Evolutionary conservation across 805 yeast species (phyloP).

Genomic region (Cyberlindnera mycetangii): DNA sequence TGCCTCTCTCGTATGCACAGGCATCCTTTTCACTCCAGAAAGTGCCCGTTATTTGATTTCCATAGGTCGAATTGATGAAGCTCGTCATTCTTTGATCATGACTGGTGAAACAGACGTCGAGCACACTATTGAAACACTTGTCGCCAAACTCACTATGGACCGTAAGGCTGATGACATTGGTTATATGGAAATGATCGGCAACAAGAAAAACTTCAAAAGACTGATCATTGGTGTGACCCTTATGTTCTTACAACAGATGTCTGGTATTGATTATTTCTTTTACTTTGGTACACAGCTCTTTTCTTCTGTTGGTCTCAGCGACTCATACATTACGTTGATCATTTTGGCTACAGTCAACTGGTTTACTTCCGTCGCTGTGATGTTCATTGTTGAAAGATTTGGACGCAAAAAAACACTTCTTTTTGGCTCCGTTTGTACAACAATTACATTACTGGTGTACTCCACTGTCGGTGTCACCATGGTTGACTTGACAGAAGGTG

Average conservation of each 20-base stretch:
- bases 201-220: slow-evolving; percentile 29
- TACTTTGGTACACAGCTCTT: slow-evolving; percentile 64
- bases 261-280: slow-evolving; percentile 67
- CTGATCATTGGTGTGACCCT: slow-evolving; percentile 52
- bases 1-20: slow-evolving; percentile 47
- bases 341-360: slow-evolving; percentile 53
- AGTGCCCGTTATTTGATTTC: slow-evolving; percentile 60
- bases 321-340: slow-evolving; percentile 53
- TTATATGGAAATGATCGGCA: slow-evolving; percentile 43
- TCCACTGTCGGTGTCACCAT: slow-evolving; percentile 41
- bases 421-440: slow-evolving; percentile 45
- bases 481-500: slow-evolving; percentile 30
- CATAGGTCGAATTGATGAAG: slow-evolving; percentile 47
- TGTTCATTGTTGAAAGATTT: slow-evolving; percentile 46
- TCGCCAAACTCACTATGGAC: slow-evolving; percentile 11
- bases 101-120: slow-evolving; percentile 44
- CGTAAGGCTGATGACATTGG: slow-evolving; percentile 33
- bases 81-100: slow-evolving; percentile 48
- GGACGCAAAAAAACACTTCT: slow-evolving; percentile 43
- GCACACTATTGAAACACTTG: slow-evolving; percentile 6
- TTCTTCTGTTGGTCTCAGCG: slow-evolving; percentile 47
- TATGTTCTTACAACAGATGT: slow-evolving; percentile 59
- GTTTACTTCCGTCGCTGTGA: slow-evolving; percentile 46
- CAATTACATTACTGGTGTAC: slow-evolving; percentile 51
- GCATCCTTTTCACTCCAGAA: slow-evolving; percentile 66